Evolutionary conservation across 495 filamentous ascomycete genomes (phyloP).

Genomic region (Xanthoparmelia taractica): DNA sequence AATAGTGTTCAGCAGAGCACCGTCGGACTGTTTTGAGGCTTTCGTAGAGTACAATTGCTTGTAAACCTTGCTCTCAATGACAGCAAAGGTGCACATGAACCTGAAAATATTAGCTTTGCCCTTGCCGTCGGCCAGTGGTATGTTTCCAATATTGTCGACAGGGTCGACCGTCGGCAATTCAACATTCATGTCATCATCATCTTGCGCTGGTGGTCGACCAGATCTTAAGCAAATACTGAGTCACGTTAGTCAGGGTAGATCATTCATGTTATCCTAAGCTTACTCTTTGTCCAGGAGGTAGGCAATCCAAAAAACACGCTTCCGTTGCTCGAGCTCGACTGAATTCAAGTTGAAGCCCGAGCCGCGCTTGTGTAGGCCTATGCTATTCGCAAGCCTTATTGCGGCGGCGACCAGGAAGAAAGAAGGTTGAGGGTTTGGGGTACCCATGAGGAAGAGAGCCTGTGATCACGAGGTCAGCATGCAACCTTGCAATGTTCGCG

Average conservation of each 20-base stretch:
- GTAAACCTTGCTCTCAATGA: constrained; percentile 90
- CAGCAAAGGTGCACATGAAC: constrained; percentile 80
- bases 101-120: constrained; percentile 91
- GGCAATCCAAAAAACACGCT: constrained; percentile 96
- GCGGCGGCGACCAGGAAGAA: constrained; percentile 92
- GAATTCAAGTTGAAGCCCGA: constrained; percentile 84
- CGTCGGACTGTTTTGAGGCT: constrained; percentile 84
- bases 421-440: constrained; percentile 90
- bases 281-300: constrained; percentile 93
- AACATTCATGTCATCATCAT: constrained; percentile 98
- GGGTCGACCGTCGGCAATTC: constrained; percentile 90
- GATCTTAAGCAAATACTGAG: constrained; percentile 75
- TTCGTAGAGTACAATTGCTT: constrained; percentile 89
- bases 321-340: constrained; percentile 88
- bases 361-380: constrained; percentile 88
- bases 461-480: constrained; percentile 27
- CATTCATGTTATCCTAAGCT: constrained; percentile 16
- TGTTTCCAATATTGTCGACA: constrained; percentile 83
- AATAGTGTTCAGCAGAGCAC: constrained; percentile 90
- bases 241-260: constrained; percentile 19
- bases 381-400: constrained; percentile 85
- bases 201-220: constrained; percentile 86
- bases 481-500: neutral
- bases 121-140: constrained; percentile 82
- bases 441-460: constrained; percentile 91